Conservation (phyloP, 2,329 filamentous ascomycete genomes). For the Epichloe bromicola region DNA sequence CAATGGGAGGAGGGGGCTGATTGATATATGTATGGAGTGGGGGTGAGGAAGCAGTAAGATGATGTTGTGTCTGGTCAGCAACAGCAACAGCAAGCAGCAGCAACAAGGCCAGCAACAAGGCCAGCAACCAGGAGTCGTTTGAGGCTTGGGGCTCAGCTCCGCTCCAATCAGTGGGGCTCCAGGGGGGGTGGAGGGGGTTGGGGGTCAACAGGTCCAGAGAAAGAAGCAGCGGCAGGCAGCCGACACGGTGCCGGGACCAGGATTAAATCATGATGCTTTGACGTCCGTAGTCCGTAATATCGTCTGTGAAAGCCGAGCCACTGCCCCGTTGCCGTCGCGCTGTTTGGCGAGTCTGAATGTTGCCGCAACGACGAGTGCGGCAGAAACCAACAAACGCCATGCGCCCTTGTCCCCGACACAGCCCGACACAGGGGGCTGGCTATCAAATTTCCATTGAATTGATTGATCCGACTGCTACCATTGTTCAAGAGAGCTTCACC, state of each 20-base stretch:
- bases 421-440: not conserved
- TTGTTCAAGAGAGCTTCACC: no score
- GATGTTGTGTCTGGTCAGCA: conserved; percentile 1
- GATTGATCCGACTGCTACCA: no score
- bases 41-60: conserved; percentile 9
- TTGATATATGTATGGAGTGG: conserved; percentile 5
- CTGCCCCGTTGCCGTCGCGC: no score
- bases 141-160: conserved; percentile 13
- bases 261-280: no score
- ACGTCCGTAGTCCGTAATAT: no score
- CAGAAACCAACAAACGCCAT: no score
- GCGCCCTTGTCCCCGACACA: not conserved
- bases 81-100: not conserved
- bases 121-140: not conserved
- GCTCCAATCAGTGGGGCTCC: conserved; percentile 5
- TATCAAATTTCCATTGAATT: not conserved
- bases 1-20: conserved; percentile 4
- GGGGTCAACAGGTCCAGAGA: not conserved
- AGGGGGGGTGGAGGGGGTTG: not conserved
- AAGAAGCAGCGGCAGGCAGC: conserved; percentile 3
- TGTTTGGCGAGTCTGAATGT: no score
- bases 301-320: no score
- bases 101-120: not conserved
- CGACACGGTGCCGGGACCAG: no score
- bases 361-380: no score